Conservation (phyloP, 768 basidiomycete genomes). For the Leccinum fibrillosum region DNA sequence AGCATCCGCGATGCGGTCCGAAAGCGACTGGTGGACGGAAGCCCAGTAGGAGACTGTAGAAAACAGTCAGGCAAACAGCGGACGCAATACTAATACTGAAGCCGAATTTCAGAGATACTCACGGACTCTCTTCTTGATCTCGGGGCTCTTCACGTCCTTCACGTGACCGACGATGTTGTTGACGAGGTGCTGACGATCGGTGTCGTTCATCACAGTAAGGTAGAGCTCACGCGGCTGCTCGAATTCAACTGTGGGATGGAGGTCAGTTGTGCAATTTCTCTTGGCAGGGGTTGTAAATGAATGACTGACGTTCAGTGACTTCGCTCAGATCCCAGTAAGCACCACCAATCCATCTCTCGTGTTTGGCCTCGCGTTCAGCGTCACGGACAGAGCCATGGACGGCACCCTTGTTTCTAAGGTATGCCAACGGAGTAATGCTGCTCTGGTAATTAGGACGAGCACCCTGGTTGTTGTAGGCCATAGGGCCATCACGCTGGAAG, state of each 20-base stretch:
- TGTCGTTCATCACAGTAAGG: conserved; percentile 62
- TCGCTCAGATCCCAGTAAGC: conserved; percentile 68
- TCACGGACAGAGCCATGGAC: conserved; percentile 43
- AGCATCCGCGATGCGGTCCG: conserved; percentile 75
- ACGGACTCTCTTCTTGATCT: conserved; percentile 66
- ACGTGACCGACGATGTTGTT: conserved; percentile 66
- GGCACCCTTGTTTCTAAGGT: conserved; percentile 47
- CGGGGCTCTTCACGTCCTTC: conserved; percentile 53
- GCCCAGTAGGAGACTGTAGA: conserved; percentile 72
- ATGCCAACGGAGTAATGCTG: conserved; percentile 68
- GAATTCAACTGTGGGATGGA: conserved; percentile 60
- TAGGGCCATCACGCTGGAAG: conserved; percentile 88
- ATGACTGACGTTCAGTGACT: conserved; percentile 72
- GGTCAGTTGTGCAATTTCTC: background rate
- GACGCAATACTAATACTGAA: background rate
- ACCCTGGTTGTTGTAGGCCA: conserved; percentile 75
- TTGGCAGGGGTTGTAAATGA: background rate
- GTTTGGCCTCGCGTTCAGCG: conserved; percentile 37
- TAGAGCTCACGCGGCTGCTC: conserved; percentile 78
- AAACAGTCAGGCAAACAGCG: background rate
- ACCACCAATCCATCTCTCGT: conserved; percentile 75
- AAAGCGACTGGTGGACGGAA: conserved; percentile 69
- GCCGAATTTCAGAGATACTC: conserved; percentile 27
- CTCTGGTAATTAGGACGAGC: conserved; percentile 85
- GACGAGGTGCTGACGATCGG: conserved; percentile 58